Conservation (phyloP, 108 stramenopile species). For the Pseudonitzschia delicatissima region DNA sequence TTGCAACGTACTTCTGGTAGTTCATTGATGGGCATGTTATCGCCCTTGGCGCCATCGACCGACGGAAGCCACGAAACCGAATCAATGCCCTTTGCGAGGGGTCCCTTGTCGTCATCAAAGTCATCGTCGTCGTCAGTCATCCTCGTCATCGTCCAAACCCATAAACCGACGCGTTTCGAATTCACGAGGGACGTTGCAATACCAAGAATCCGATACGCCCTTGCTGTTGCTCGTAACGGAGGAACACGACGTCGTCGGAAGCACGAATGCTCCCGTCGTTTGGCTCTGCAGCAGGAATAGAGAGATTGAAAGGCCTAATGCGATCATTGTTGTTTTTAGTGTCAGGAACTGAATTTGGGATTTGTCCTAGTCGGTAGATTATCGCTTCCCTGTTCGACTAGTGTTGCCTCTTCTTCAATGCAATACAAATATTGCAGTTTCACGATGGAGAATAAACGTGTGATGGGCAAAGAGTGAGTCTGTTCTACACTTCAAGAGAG, state of each 20-base stretch:
- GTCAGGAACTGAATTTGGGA: too few relatives aligned
- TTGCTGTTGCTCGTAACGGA: neutral
- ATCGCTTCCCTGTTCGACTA: too few relatives aligned
- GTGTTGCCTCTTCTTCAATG: too few relatives aligned
- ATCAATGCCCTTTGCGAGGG: slow-evolving; percentile 63
- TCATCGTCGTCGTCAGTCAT: slow-evolving; percentile 42
- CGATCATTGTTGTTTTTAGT: slow-evolving; percentile 1
- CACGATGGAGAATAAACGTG: too few relatives aligned
- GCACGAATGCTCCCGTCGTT: neutral
- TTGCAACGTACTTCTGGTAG: slow-evolving; percentile 17
- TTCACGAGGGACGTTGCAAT: neutral
- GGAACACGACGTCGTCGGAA: neutral
- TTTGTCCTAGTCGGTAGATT: too few relatives aligned
- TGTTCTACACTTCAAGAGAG: too few relatives aligned
- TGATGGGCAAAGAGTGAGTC: too few relatives aligned
- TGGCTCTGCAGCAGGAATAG: slow-evolving; percentile 10
- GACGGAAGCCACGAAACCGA: slow-evolving; percentile 83
- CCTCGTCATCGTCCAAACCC: slow-evolving; percentile 20
- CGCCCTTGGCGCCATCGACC: slow-evolving; percentile 33
- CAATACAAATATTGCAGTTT: too few relatives aligned
- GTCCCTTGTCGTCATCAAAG: slow-evolving; percentile 51
- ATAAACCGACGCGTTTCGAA: neutral
- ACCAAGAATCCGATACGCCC: too few relatives aligned
- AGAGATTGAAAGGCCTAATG: neutral
- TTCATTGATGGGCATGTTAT: slow-evolving; percentile 5